Evolutionary conservation across 2,329 filamentous ascomycete genomes (phyloP).

Genomic region (Fragosphaeria purpurea): DNA sequence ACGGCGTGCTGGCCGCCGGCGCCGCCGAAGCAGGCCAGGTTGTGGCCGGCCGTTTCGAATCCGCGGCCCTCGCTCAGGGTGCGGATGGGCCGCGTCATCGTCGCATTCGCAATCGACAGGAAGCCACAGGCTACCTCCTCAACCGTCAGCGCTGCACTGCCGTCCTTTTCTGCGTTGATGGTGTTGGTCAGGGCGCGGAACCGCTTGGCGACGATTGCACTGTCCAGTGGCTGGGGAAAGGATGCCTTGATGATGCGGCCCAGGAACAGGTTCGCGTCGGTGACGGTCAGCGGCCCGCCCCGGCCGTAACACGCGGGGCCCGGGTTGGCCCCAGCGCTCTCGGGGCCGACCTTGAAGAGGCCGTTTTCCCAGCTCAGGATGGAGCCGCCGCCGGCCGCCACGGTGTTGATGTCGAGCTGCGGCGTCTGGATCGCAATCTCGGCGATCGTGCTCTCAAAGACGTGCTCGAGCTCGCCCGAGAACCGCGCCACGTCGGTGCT

Average conservation of each 20-base stretch:
- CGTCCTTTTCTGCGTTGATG: conserved; percentile 51
- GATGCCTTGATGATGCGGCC: conserved; percentile 46
- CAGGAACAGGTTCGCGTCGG: conserved; percentile 56
- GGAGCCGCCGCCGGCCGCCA: conserved; percentile 70
- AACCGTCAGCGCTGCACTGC: conserved; percentile 23
- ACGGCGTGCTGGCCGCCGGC: not conserved
- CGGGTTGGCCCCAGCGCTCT: conserved; percentile 55
- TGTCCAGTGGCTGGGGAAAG: conserved; percentile 49
- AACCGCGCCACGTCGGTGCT: conserved; percentile 81
- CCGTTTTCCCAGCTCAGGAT: conserved; percentile 59
- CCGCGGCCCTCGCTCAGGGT: conserved; percentile 63
- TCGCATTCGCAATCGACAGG: conserved; percentile 57
- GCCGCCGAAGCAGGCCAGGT: conserved; percentile 36
- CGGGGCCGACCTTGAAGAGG: conserved; percentile 57
- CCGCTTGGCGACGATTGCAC: conserved; percentile 52
- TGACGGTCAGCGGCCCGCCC: conserved; percentile 55
- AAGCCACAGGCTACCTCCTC: conserved; percentile 55
- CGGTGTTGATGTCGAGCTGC: conserved; percentile 87
- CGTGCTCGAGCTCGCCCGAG: conserved; percentile 45
- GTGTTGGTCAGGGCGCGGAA: conserved; percentile 70
- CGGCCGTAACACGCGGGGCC: conserved; percentile 59
- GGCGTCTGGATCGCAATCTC: conserved; percentile 86
- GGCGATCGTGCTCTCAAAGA: conserved; percentile 41
- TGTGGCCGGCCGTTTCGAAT: conserved; percentile 28
- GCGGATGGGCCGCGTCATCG: conserved; percentile 61